Evolutionary conservation across 306 rosid genomes (phyloP).

Genomic region (Astragalus membranaceus): DNA sequence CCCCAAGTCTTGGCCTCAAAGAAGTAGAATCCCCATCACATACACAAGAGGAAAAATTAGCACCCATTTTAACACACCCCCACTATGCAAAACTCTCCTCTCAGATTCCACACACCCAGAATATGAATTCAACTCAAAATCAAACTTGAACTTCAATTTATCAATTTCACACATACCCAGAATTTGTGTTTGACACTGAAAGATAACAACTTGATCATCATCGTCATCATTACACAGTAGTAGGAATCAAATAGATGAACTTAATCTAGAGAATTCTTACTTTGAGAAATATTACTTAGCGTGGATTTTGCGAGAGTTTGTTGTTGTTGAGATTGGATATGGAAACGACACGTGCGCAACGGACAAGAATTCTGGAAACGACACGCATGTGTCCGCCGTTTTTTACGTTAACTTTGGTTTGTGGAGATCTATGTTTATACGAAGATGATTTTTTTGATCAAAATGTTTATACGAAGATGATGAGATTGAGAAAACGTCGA

Average conservation of each 20-base stretch:
- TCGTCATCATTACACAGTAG: background rate
- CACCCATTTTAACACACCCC: conserved; percentile 42
- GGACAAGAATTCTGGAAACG: background rate
- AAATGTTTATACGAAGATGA: background rate
- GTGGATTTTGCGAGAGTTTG: background rate
- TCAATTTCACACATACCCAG: conserved; percentile 20
- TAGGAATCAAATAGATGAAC: conserved; percentile 17
- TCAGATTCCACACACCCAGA: conserved; percentile 7
- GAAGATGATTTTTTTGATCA: no score
- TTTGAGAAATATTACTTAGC: background rate
- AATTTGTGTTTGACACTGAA: no score
- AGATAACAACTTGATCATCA: no score
- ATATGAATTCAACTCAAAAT: background rate
- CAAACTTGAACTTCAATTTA: conserved; percentile 50
- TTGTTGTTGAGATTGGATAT: background rate
- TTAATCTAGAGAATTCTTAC: background rate
- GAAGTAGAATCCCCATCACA: conserved; percentile 34
- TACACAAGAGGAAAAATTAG: conserved; percentile 41
- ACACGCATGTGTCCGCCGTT: background rate
- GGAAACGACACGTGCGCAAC: background rate
- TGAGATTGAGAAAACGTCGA: no score
- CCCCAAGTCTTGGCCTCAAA: conserved; percentile 53
- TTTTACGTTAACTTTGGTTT: background rate
- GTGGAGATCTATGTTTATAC: background rate
- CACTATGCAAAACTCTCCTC: background rate